Evolutionary conservation across 371 early-diverging fungal genomes (phyloP).

Genomic region (Lichtheimia hyalospora): DNA sequence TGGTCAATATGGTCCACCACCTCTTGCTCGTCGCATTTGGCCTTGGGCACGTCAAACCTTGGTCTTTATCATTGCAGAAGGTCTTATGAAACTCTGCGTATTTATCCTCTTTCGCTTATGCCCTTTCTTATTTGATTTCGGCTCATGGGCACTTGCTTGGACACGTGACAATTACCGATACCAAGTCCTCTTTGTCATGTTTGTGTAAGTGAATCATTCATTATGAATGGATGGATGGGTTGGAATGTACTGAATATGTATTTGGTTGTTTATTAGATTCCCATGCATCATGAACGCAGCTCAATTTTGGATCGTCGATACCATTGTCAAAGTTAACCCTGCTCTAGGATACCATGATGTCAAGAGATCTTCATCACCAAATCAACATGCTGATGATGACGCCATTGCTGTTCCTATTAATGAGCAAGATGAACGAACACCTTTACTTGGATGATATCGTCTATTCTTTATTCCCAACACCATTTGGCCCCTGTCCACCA

Average conservation of each 20-base stretch:
- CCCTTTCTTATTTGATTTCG: conserved; percentile 36
- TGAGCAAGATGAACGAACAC: too few relatives aligned
- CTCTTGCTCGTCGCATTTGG: conserved; percentile 24
- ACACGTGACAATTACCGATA: conserved; percentile 40
- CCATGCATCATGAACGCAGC: conserved; percentile 66
- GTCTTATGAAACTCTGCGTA: conserved; percentile 41
- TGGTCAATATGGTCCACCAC: conserved; percentile 41
- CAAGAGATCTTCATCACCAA: conserved; percentile 15
- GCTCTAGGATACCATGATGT: conserved; percentile 13
- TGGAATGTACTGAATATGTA: neutral
- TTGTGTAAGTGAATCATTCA: conserved; percentile 29
- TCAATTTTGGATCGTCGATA: conserved; percentile 71
- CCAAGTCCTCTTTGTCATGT: conserved; percentile 52
- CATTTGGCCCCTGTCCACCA: too few relatives aligned
- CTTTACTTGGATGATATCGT: too few relatives aligned
- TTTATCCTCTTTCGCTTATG: conserved; percentile 30
- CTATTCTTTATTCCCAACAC: too few relatives aligned
- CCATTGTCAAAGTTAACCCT: conserved; percentile 54
- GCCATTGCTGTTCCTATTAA: too few relatives aligned
- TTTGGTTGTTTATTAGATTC: conserved; percentile 24
- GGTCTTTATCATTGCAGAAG: conserved; percentile 35
- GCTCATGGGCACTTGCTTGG: conserved; percentile 42
- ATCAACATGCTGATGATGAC: too few relatives aligned
- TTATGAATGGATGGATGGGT: neutral
- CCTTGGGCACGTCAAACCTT: conserved; percentile 44